A percentile compares a stretch with the other conserved stretches of the same genome.
phyloP scores from a whole-genome alignment of 805 yeast genomes.

The Kuraishia floccosa region DNA sequence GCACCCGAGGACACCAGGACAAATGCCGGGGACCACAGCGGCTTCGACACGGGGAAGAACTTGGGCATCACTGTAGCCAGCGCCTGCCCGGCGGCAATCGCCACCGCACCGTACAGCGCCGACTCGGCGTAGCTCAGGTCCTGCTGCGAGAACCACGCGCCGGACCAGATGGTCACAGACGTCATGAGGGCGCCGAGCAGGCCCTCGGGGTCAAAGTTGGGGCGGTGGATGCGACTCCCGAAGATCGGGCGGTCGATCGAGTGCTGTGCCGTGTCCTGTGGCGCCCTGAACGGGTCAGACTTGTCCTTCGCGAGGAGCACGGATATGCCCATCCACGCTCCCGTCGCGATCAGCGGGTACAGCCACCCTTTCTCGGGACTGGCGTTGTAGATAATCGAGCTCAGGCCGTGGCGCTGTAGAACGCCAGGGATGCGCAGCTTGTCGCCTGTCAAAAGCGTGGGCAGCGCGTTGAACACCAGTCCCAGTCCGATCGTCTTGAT shows the following conservation, averaged over 20 bases:
- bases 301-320: slow-evolving; percentile 11
- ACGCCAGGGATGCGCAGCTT: slow-evolving; percentile 10
- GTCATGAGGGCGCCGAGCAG: slow-evolving; percentile 21
- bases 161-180: slow-evolving; percentile 22
- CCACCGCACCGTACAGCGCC: slow-evolving; percentile 11
- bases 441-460: slow-evolving; percentile 5
- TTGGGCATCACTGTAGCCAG: slow-evolving; percentile 15
- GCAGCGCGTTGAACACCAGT: slow-evolving; percentile 7
- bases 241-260: slow-evolving; percentile 13
- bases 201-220: slow-evolving; percentile 23
- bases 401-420: slow-evolving; percentile 10
- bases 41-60: slow-evolving; percentile 19
- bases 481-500: slow-evolving; percentile 10
- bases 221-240: slow-evolving; percentile 10
- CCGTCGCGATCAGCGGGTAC: slow-evolving; percentile 8
- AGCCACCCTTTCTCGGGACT: slow-evolving; percentile 1
- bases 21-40: slow-evolving; percentile 23
- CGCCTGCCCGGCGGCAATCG: slow-evolving; percentile 13
- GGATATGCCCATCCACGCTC: slow-evolving; percentile 14
- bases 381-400: slow-evolving; percentile 7
- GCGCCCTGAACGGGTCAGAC: slow-evolving; percentile 13
- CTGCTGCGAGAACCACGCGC: slow-evolving; percentile 15
- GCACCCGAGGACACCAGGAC: slow-evolving; percentile 18
- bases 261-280: slow-evolving; percentile 18
- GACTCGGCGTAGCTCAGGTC: slow-evolving; percentile 10